A percentile compares a stretch with the other conserved stretches of the same genome.
phyloP scores from a whole-genome alignment of 1,284 basidiomycete species.

The Agroathelia rolfsii region DNA sequence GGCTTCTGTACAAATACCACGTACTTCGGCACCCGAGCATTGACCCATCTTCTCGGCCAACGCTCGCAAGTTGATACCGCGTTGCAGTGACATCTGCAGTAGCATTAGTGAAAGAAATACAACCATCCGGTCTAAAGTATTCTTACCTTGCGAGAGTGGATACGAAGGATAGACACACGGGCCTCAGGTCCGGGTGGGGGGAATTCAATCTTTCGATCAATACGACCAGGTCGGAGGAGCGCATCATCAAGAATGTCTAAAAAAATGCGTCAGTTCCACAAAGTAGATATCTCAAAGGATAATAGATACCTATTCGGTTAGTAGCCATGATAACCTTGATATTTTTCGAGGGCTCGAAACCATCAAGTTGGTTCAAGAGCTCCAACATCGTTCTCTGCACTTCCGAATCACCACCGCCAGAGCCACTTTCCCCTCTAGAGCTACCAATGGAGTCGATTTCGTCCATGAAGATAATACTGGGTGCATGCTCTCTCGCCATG shows the following conservation, averaged over 20 bases:
- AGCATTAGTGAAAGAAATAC: not conserved
- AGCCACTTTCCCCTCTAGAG: conserved; percentile 83
- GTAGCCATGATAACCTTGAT: conserved; percentile 99
- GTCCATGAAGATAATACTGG: conserved; percentile 99
- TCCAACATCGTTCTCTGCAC: conserved; percentile 99
- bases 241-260: conserved; percentile 93
- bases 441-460: conserved; percentile 98
- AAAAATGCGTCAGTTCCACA: conserved; percentile 3
- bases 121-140: not conserved
- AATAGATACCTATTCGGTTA: conserved; percentile 75
- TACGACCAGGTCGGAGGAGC: conserved; percentile 89
- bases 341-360: conserved; percentile 96
- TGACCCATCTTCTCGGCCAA: conserved; percentile 99
- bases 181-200: conserved; percentile 98
- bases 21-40: conserved; percentile 95
- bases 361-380: conserved; percentile 92
- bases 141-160: conserved; percentile 88
- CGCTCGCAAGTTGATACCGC: conserved; percentile 91
- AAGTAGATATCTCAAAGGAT: conserved; percentile 1
- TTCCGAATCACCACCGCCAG: conserved; percentile 89
- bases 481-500: conserved; percentile 97
- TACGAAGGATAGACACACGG: conserved; percentile 91
- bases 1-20: conserved; percentile 98
- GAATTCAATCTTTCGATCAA: conserved; percentile 99
- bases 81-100: conserved; percentile 90